Percentiles rank a stretch among this genome's conserved stretches.
These are phyloP conservation scores for Gossypium anomalum DNA, from an alignment of 345 rosid species.

Conservation along the genomic window DNA sequence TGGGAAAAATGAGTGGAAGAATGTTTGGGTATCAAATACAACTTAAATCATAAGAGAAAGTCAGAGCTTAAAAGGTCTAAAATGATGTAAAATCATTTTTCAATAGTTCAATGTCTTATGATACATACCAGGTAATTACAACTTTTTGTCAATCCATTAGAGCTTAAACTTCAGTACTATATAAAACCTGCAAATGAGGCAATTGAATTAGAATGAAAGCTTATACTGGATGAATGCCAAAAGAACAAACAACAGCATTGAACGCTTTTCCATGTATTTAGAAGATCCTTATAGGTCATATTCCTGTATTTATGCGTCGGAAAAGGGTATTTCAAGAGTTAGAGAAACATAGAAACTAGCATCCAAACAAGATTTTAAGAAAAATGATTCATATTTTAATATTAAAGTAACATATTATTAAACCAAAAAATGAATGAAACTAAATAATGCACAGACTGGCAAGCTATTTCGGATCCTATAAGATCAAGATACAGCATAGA, in stretches of 20 bases:
- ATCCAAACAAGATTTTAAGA: background rate
- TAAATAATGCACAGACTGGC: background rate
- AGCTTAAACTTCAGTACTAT: constrained; percentile 1
- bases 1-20: background rate
- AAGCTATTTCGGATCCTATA: background rate
- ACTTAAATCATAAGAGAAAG: background rate
- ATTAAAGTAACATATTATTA: background rate
- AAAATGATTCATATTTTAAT: background rate
- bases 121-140: constrained; percentile 24
- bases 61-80: constrained; percentile 10
- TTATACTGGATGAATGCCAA: background rate
- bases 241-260: background rate
- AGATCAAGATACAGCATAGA: background rate
- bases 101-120: background rate
- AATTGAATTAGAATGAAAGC: background rate
- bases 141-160: constrained; percentile 6
- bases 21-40: background rate
- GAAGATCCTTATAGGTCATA: background rate
- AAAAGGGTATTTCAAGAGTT: background rate
- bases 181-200: constrained; percentile 20
- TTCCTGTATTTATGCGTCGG: background rate
- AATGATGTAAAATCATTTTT: background rate
- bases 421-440: background rate
- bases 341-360: background rate
- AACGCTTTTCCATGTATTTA: background rate